Conservation (phyloP, 257 asterid species). For the Lycium ferocissimum region DNA sequence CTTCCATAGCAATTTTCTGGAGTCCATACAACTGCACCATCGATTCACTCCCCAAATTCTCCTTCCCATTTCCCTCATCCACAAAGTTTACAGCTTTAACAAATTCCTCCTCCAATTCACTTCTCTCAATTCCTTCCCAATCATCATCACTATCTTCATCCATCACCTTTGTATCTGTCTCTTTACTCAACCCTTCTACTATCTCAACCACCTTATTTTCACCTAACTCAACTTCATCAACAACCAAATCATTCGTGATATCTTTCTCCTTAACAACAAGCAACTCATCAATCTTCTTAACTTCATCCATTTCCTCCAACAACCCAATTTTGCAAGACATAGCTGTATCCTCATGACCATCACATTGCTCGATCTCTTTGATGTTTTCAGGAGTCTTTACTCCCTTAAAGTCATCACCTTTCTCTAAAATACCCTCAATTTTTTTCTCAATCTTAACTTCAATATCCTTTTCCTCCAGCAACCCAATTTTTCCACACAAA, state of each 20-base stretch:
- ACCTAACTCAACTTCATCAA: not conserved
- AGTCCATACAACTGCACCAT: conserved; percentile 76
- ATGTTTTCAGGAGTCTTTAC: conserved; percentile 32
- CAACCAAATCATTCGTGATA: not conserved
- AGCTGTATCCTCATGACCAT: not conserved
- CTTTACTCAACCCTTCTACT: conserved; percentile 30
- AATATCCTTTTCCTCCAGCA: conserved; percentile 21
- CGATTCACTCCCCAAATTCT: conserved; percentile 54
- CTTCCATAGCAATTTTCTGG: conserved; percentile 83
- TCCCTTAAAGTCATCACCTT: conserved; percentile 39
- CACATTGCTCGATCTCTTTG: conserved; percentile 26
- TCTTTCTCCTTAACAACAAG: conserved; percentile 26
- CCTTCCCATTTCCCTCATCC: conserved; percentile 54
- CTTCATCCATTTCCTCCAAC: conserved; percentile 26
- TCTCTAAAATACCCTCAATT: conserved; percentile 28
- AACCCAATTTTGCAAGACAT: not conserved
- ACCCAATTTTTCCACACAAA: not conserved
- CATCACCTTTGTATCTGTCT: conserved; percentile 30
- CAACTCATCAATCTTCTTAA: conserved; percentile 29
- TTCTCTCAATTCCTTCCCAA: conserved; percentile 96
- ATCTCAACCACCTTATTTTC: conserved; percentile 23
- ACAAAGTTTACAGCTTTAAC: conserved; percentile 77
- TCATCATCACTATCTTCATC: conserved; percentile 63
- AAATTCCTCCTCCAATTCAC: conserved; percentile 80
- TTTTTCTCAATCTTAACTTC: conserved; percentile 17